phyloP scores from a whole-genome alignment of 305 asterid genomes.

The Fraxinus floribunda region DNA sequence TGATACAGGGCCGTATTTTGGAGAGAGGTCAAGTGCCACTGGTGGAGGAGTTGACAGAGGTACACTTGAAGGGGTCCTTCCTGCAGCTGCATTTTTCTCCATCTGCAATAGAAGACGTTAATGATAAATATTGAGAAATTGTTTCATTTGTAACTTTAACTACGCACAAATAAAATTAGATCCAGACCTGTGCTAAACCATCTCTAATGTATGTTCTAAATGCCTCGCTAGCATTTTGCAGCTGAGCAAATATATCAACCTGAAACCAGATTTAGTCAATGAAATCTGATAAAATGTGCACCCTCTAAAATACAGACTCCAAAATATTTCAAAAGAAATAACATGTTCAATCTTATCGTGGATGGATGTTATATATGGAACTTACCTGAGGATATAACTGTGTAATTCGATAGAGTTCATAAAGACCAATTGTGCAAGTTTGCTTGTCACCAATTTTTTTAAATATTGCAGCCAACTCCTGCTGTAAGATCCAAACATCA shows the following conservation, averaged over 20 bases:
- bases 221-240: conserved; percentile 98
- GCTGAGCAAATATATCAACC: conserved; percentile 97
- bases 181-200: conserved; percentile 88
- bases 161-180: conserved; percentile 6
- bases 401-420: conserved; percentile 92
- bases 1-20: conserved; percentile 67
- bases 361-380: conserved; percentile 6
- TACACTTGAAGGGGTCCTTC: conserved; percentile 94
- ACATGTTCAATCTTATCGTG: neutral
- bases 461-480: conserved; percentile 96
- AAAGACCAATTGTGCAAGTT: conserved; percentile 96
- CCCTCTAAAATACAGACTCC: neutral
- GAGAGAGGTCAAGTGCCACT: conserved; percentile 68
- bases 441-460: conserved; percentile 99
- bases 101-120: conserved; percentile 53
- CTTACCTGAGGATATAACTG: conserved; percentile 93
- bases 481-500: conserved; percentile 53
- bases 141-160: neutral
- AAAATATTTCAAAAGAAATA: neutral
- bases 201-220: conserved; percentile 95
- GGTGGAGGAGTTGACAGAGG: conserved; percentile 98
- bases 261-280: conserved; percentile 36
- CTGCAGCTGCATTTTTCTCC: conserved; percentile 98
- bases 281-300: neutral
- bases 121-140: neutral